These are phyloP conservation scores for Drechslerella dactyloides DNA, from an alignment of 2,329 filamentous ascomycete genomes.

Conservation along the genomic window DNA sequence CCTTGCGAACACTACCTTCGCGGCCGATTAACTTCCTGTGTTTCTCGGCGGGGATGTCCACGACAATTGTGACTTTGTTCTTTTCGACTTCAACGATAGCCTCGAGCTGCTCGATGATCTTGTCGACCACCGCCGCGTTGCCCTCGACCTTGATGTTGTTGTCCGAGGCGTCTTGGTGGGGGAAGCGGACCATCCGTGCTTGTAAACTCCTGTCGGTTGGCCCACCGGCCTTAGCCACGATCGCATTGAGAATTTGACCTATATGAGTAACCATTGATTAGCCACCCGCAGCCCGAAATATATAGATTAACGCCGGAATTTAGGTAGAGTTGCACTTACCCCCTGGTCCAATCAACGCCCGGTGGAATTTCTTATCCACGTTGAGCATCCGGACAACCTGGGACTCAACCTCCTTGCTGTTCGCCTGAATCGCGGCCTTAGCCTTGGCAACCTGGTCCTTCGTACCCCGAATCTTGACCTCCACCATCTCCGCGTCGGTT, in stretches of 20 bases:
- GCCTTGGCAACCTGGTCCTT: conserved; percentile 89
- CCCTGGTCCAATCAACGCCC: conserved; percentile 82
- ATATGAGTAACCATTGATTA: conserved; percentile 13
- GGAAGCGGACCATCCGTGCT: conserved; percentile 91
- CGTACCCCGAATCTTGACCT: conserved; percentile 90
- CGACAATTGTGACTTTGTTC: conserved; percentile 75
- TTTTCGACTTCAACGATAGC: conserved; percentile 82
- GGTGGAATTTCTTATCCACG: conserved; percentile 93
- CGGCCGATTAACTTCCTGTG: conserved; percentile 90
- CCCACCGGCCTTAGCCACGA: conserved; percentile 86
- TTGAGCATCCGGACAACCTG: conserved; percentile 86
- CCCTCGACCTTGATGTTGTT: conserved; percentile 89
- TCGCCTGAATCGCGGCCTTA: conserved; percentile 79
- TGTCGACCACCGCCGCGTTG: conserved; percentile 80
- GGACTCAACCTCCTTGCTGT: conserved; percentile 85
- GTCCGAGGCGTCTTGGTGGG: conserved; percentile 81
- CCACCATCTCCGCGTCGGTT: conserved; percentile 63
- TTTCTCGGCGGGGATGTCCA: conserved; percentile 88
- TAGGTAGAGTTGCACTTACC: conserved; percentile 67
- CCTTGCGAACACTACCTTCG: conserved; percentile 83
- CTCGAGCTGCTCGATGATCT: conserved; percentile 82
- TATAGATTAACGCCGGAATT: conserved; percentile 3
- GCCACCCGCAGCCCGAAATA: not conserved
- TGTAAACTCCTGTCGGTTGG: conserved; percentile 83
- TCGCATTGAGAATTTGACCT: conserved; percentile 73